phyloP scores from a whole-genome alignment of 2,329 filamentous ascomycete genomes.

The Diaporthe ilicicola region DNA sequence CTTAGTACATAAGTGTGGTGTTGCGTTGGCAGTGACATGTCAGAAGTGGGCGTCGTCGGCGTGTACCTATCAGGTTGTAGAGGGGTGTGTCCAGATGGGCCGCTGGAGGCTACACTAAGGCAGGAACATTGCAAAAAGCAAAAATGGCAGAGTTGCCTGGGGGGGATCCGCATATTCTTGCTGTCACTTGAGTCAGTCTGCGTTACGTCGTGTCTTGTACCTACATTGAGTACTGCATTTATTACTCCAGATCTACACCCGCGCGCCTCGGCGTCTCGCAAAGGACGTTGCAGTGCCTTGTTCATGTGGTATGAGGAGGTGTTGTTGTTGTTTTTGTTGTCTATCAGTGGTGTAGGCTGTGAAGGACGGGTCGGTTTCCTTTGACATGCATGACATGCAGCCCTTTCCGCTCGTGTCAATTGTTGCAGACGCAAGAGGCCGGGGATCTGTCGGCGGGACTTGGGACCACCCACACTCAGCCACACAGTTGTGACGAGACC shows the following conservation, averaged over 20 bases:
- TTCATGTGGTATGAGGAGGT: too few relatives aligned
- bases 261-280: background rate
- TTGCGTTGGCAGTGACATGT: background rate
- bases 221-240: background rate
- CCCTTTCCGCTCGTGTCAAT: too few relatives aligned
- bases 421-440: too few relatives aligned
- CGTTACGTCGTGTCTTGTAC: background rate
- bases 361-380: too few relatives aligned
- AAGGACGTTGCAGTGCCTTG: too few relatives aligned
- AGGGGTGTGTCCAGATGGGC: background rate
- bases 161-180: background rate
- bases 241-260: background rate
- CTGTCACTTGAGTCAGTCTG: slow-evolving; percentile 1
- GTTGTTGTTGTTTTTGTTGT: too few relatives aligned
- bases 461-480: background rate
- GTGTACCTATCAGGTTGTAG: background rate
- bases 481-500: background rate
- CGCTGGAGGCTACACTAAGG: slow-evolving; percentile 1
- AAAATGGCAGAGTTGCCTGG: slow-evolving; percentile 4
- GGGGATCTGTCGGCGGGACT: too few relatives aligned
- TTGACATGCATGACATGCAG: too few relatives aligned
- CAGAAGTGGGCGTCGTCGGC: background rate
- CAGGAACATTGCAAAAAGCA: slow-evolving; percentile 21
- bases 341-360: too few relatives aligned
- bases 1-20: background rate